phyloP scores from a whole-genome alignment of 345 rosid species.

The Euphorbia pulcherrima region DNA sequence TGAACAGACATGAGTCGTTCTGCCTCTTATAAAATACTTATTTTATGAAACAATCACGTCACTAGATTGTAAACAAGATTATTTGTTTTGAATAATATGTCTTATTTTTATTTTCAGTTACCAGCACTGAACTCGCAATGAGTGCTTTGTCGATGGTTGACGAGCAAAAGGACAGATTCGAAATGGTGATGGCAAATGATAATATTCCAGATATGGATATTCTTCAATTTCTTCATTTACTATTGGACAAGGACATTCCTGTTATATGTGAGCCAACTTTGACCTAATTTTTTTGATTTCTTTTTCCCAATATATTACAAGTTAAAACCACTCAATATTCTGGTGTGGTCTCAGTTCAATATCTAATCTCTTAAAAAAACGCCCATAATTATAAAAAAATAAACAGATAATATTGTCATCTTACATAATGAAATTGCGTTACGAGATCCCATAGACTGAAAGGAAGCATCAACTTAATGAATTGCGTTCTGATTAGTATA shows the following conservation, averaged over 20 bases:
- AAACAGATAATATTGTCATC: too few relatives aligned
- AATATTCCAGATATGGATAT: conserved; percentile 26
- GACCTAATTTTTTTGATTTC: background rate
- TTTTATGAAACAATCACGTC: too few relatives aligned
- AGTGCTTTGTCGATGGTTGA: conserved; percentile 33
- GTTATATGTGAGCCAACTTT: conserved; percentile 34
- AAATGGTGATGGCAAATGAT: conserved; percentile 39
- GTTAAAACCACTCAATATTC: background rate
- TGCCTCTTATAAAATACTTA: too few relatives aligned
- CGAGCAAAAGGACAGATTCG: conserved; percentile 25
- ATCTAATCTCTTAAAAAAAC: too few relatives aligned
- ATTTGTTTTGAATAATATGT: background rate
- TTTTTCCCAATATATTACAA: too few relatives aligned
- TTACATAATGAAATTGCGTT: too few relatives aligned
- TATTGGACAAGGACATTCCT: conserved; percentile 27
- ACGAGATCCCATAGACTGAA: too few relatives aligned
- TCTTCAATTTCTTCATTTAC: conserved; percentile 15
- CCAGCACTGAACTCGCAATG: conserved; percentile 19
- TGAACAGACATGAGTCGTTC: too few relatives aligned
- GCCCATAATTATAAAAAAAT: too few relatives aligned
- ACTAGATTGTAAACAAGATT: background rate
- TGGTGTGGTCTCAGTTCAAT: background rate
- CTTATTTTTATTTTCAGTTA: conserved; percentile 32
- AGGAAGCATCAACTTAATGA: too few relatives aligned
- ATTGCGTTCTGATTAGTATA: too few relatives aligned